phyloP scores from a whole-genome alignment of 1,284 basidiomycete species.

The Hemileia vastatrix region DNA sequence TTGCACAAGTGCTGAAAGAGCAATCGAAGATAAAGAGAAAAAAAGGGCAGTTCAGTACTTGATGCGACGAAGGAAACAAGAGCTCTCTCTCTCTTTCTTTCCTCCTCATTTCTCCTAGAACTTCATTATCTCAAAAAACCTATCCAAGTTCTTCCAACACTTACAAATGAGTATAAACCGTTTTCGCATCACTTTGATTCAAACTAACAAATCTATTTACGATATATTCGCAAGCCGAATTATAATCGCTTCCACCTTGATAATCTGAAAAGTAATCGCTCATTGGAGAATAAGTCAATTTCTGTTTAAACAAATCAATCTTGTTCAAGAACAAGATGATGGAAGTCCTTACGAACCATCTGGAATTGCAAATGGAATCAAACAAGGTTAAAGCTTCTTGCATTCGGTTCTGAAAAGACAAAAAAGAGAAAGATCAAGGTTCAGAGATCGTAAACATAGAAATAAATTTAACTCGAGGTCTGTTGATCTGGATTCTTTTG shows the following conservation, averaged over 20 bases:
- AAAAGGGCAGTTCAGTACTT: neutral
- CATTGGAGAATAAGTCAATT: conserved; percentile 74
- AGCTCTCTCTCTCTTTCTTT: too few relatives aligned
- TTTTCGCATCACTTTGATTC: conserved; percentile 50
- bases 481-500: too few relatives aligned
- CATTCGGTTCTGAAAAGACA: conserved; percentile 70
- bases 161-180: conserved; percentile 46
- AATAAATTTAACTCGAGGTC: too few relatives aligned
- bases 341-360: conserved; percentile 54
- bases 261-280: conserved; percentile 72
- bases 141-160: neutral
- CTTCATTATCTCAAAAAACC: neutral
- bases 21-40: conserved; percentile 23
- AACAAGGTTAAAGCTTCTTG: conserved; percentile 89
- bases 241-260: too few relatives aligned
- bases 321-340: conserved; percentile 37
- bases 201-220: conserved; percentile 35
- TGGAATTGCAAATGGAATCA: conserved; percentile 55
- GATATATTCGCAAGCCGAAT: conserved; percentile 37
- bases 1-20: conserved; percentile 49
- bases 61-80: neutral
- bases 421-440: too few relatives aligned
- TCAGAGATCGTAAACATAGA: too few relatives aligned
- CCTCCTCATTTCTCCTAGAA: too few relatives aligned
- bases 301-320: conserved; percentile 92